These are phyloP conservation scores for Naegleria fowleri DNA, from an alignment of 208 protist genomes.

Conservation along the genomic window DNA sequence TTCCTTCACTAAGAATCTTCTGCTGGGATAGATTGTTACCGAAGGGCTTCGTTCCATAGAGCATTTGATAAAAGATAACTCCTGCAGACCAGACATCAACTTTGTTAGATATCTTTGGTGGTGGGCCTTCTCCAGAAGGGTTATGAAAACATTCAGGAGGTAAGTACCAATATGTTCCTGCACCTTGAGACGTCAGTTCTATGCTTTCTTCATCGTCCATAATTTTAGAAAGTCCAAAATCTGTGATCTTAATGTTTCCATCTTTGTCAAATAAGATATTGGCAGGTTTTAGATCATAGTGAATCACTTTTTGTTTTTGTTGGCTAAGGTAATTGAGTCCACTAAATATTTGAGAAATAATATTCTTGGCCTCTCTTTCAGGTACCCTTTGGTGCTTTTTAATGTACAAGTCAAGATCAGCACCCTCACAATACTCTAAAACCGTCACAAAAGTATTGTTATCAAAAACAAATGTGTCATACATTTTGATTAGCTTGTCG, in stretches of 20 bases:
- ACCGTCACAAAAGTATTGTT: conserved; percentile 73
- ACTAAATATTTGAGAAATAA: conserved; percentile 77
- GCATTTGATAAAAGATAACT: conserved; percentile 90
- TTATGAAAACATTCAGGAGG: conserved; percentile 65
- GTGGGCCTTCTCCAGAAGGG: conserved; percentile 32
- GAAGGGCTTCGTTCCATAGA: conserved; percentile 85
- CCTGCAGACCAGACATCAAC: conserved; percentile 77
- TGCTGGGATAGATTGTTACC: conserved; percentile 79
- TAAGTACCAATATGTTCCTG: conserved; percentile 74
- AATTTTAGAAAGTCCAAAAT: conserved; percentile 94
- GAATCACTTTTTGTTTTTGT: conserved; percentile 32
- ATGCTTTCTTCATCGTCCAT: conserved; percentile 58
- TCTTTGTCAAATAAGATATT: conserved; percentile 67
- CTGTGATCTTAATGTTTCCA: conserved; percentile 85
- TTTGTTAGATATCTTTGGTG: conserved; percentile 71
- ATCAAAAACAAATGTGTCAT: conserved; percentile 20
- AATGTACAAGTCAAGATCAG: conserved; percentile 79
- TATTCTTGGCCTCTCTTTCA: conserved; percentile 73
- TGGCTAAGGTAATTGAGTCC: conserved; percentile 77
- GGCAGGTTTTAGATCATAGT: conserved; percentile 46
- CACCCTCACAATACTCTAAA: conserved; percentile 82
- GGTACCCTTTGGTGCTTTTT: conserved; percentile 64
- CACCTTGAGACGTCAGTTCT: conserved; percentile 67
- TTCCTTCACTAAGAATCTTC: conserved; percentile 36
- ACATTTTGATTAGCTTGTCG: conserved; percentile 52